These are phyloP conservation scores for Rhododendron simsii DNA, from an alignment of 148 eudicot species.

Conservation along the genomic window DNA sequence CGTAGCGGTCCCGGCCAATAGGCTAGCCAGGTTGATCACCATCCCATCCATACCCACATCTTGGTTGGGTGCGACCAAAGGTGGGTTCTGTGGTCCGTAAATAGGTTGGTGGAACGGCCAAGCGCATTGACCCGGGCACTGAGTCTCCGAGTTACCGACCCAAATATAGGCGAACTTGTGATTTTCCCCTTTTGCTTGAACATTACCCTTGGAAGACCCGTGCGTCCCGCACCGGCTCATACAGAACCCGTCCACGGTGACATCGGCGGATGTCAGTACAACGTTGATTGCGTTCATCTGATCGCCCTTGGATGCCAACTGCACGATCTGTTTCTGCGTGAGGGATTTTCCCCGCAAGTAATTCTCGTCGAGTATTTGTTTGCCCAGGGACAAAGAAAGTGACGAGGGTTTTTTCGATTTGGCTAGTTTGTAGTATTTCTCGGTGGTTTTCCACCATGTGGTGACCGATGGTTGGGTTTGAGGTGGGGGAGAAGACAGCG, in stretches of 20 bases:
- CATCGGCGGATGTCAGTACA: slow-evolving; percentile 15
- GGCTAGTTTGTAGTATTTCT: slow-evolving; percentile 12
- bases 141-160: slow-evolving; percentile 55
- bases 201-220: slow-evolving; percentile 21
- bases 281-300: slow-evolving; percentile 14
- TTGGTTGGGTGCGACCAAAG: slow-evolving; percentile 55
- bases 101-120: slow-evolving; percentile 40
- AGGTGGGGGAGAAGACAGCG: slow-evolving; percentile 5
- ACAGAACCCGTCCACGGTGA: slow-evolving; percentile 14
- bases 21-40: slow-evolving; percentile 40
- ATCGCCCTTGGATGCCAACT: slow-evolving; percentile 12
- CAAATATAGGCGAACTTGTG: slow-evolving; percentile 43
- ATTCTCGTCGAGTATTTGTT: neutral
- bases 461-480: slow-evolving; percentile 10
- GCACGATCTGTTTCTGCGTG: neutral
- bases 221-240: slow-evolving; percentile 40
- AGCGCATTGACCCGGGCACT: slow-evolving; percentile 41
- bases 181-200: slow-evolving; percentile 5
- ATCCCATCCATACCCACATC: slow-evolving; percentile 40
- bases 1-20: slow-evolving; percentile 63
- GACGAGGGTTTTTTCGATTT: neutral
- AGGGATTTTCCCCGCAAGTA: slow-evolving; percentile 4
- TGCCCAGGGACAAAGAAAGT: neutral
- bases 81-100: slow-evolving; percentile 59
- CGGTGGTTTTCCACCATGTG: slow-evolving; percentile 26